Conservation (phyloP, 1,284 basidiomycete genomes). For the Papiliotrema fonsecae region DNA sequence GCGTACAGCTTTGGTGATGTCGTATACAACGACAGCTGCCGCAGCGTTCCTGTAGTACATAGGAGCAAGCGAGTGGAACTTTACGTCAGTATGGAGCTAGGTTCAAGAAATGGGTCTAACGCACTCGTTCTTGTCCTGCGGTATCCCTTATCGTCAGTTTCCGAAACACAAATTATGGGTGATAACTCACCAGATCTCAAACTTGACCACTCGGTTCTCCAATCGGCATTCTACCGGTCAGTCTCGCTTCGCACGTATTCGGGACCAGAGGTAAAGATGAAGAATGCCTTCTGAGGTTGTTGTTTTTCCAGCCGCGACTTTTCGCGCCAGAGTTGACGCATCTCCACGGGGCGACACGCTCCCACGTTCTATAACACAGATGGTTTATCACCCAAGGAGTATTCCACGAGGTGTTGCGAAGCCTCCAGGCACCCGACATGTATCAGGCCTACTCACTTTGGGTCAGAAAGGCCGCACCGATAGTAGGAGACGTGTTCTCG, state of each 20-base stretch:
- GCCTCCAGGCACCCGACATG: no score
- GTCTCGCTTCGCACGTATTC: background rate
- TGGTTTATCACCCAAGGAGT: no score
- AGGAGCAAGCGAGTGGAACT: constrained; percentile 56
- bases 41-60: constrained; percentile 99
- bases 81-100: background rate
- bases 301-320: no score
- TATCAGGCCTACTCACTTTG: constrained; percentile 31
- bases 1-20: constrained; percentile 67
- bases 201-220: constrained; percentile 50
- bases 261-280: no score
- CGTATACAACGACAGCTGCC: constrained; percentile 93
- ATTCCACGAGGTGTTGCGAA: no score
- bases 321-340: no score
- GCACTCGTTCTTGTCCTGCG: constrained; percentile 40
- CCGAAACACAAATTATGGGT: background rate
- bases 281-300: no score
- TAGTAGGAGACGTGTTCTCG: constrained; percentile 66
- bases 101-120: background rate
- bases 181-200: constrained; percentile 47
- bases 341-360: no score
- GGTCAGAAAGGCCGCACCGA: constrained; percentile 78
- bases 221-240: constrained; percentile 44
- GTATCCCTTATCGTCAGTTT: constrained; percentile 37
- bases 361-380: background rate